Base-by-base conservation (phyloP, 2,329 filamentous ascomycete species). In the Monosporascus ibericus region DNA sequence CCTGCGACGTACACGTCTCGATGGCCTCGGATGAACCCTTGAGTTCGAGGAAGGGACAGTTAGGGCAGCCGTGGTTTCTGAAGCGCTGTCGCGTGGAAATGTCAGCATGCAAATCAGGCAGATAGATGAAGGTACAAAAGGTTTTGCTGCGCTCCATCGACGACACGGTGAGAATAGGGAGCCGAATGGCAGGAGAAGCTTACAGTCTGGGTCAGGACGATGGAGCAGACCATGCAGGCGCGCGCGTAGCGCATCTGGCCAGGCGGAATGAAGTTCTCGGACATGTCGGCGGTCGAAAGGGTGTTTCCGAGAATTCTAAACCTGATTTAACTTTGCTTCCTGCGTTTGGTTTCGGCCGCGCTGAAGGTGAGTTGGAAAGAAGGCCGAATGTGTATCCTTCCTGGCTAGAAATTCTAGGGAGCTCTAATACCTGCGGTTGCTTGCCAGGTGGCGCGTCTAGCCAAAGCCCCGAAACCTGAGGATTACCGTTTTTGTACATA, bases 151-250 rank as follows among this genome's bases (percentile, higher is more conserved):
- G 11, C 9, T 34, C 30, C 11, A 5, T 34, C 1, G 11, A 34
- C 30, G 5, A 2, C 11, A 9, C 9, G 5, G 30, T 11, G 3
- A 34, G 11, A 14, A 47, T 15, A 55, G 34, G 57, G 36, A 48
- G 50, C 48, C 34, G 52, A 48, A 52, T 53, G 30, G 56, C 49
- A 34, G 52, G 20, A 30, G 39, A 44, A 15, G 69, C 80, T 61
- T 75, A 91, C 88, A 60, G 79, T 79, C 65, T 86, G 84, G 55
- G 88, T 86, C 78, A 92, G 90, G 59, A 97, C 90, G 68, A 97
- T 88, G 51, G 90, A 92, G 82, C 94, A 99, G 62, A 97, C 90
- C 91, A 99, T 96, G 79, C 94, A 99, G 65, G 94, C 94, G 72
- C 94, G 92, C 61, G 95, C 82, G 69, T 89, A 86, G 72, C 92